Base-by-base conservation (phyloP, 352 stramenopile species). In the Thalassiosira ordinaria region DNA sequence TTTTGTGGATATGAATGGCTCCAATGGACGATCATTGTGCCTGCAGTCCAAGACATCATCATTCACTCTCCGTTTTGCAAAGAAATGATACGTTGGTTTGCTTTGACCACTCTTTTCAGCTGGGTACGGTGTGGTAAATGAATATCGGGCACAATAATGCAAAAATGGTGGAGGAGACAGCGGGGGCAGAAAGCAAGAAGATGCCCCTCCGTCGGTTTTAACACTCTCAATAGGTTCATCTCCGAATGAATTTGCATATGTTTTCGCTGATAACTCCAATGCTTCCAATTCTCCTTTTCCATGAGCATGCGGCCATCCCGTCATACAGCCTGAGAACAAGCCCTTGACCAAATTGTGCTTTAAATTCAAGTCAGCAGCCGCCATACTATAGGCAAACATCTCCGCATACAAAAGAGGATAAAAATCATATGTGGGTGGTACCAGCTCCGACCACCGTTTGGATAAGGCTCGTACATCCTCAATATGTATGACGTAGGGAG, bases 301-400 rank as follows among this genome's bases (percentile, higher is more conserved):
- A n/a, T 85, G 56, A n/a, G 71, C 61, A 31, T 78, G 64, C 7
- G 81, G 81, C 62, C 74, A 84, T 39, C 33, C 44, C 26, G 80
- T 80, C 80, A 88, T 88, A 44, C 80, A 88, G 14, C 80, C 80
- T 31, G 76, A 62, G 44, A 71, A 85, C 13, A 89, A 74, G 18
- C 47, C 67, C 11, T 70, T 61, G 0, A 82, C 39, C 3, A 90
- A 51, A 47, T 79, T 82, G 57, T 90, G 80, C 33, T 73, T 78
- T 35, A 90, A 63, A 29, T 72, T 33, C 24, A 90, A 75, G 71
- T 90, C 76, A 18, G 80, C 80, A 13, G 84, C 84, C n/a, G 84
- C 84, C 71, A 85, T 85, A 13, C 18, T 65, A 51, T 90, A 90
- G n/a, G 80, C 84, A 83, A 83, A 84, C 84, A 89, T 89, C 64